Conservation (phyloP, 2,329 filamentous ascomycete genomes). For the Sphaerulina vaccinii region DNA sequence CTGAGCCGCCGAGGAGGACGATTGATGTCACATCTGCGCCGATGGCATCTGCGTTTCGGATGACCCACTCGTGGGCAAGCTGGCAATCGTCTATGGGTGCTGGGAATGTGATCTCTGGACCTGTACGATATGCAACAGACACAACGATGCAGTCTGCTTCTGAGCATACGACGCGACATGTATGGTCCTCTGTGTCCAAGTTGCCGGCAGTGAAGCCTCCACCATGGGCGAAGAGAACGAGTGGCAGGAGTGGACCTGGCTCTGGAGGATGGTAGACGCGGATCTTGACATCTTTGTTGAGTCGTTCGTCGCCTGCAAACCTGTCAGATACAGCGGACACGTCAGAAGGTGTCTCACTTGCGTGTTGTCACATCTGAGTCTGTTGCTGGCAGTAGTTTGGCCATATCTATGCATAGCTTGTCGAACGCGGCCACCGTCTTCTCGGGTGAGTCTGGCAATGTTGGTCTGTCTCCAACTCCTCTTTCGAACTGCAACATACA, state of each 20-base stretch:
- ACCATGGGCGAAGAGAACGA: constrained; percentile 40
- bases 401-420: not conserved
- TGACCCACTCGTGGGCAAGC: constrained; percentile 14
- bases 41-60: constrained; percentile 5
- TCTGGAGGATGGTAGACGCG: constrained; percentile 23
- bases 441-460: not conserved
- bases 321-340: not conserved
- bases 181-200: constrained; percentile 39
- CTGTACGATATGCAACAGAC: constrained; percentile 37
- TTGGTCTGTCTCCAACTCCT: not conserved
- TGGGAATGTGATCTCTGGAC: constrained; percentile 20
- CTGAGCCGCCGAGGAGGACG: constrained; percentile 22
- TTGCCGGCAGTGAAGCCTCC: constrained; percentile 40
- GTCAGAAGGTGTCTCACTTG: too few species aligned
- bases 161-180: constrained; percentile 37
- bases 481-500: constrained; percentile 11
- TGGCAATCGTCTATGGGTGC: constrained; percentile 34
- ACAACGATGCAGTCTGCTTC: constrained; percentile 37
- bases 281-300: constrained; percentile 12
- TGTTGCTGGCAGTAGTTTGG: not conserved
- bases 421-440: not conserved
- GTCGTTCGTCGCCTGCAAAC: constrained; percentile 11
- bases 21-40: constrained; percentile 13
- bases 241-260: constrained; percentile 27
- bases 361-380: not conserved